Percentiles rank a stretch among this genome's conserved stretches.
phyloP scores from a whole-genome alignment of 1,139 yeast genomes.

The Lodderomyces elongisporus region DNA sequence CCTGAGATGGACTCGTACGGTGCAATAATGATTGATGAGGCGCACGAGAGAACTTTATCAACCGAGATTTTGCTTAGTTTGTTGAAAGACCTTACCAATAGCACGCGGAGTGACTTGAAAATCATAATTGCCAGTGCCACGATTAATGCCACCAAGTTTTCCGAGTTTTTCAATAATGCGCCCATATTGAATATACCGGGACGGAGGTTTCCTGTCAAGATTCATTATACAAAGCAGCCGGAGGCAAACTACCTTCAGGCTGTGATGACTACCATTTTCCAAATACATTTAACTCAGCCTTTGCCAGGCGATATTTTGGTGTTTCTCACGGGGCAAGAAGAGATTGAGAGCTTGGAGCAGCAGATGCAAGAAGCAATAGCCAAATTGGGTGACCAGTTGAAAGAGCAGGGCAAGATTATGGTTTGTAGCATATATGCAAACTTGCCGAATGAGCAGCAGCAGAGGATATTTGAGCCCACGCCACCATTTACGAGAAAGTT shows the following conservation, averaged over 20 bases:
- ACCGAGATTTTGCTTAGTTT: slow-evolving; percentile 87
- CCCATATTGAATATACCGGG: slow-evolving; percentile 91
- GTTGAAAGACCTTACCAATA: slow-evolving; percentile 60
- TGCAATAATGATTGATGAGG: slow-evolving; percentile 92
- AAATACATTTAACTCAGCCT: slow-evolving; percentile 67
- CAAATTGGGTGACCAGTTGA: slow-evolving; percentile 58
- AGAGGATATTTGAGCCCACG: slow-evolving; percentile 80
- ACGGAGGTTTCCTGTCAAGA: slow-evolving; percentile 81
- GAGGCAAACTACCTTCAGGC: slow-evolving; percentile 89
- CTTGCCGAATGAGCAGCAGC: slow-evolving; percentile 78
- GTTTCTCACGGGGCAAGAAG: slow-evolving; percentile 92
- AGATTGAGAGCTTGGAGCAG: slow-evolving; percentile 79
- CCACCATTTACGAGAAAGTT: slow-evolving; percentile 78
- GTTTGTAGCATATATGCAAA: slow-evolving; percentile 91
- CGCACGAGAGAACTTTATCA: slow-evolving; percentile 91
- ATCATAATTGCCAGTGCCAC: slow-evolving; percentile 90
- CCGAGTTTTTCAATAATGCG: slow-evolving; percentile 72
- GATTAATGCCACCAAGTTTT: slow-evolving; percentile 81
- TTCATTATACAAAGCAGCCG: slow-evolving; percentile 79
- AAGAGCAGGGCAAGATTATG: slow-evolving; percentile 43
- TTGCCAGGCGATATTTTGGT: slow-evolving; percentile 81
- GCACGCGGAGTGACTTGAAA: slow-evolving; percentile 60
- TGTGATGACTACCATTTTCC: slow-evolving; percentile 75
- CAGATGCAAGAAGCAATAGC: slow-evolving; percentile 58
- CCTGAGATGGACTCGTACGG: slow-evolving; percentile 66